Base-by-base conservation (phyloP, 2,329 filamentous ascomycete genomes). In the Neopestalotiopsis clavispora region DNA sequence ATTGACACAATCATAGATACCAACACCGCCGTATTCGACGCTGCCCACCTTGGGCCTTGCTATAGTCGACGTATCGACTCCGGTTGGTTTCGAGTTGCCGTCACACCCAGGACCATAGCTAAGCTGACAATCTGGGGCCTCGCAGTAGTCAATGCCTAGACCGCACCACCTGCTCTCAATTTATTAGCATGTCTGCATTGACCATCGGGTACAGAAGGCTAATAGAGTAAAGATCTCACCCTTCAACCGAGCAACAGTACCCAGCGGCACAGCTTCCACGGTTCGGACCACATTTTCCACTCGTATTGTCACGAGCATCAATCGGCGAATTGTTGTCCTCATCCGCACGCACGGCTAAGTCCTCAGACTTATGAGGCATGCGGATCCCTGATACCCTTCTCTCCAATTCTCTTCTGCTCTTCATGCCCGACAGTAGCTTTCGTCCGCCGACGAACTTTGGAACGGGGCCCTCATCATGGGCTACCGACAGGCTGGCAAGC, bases 1-100 rank as follows among this genome's bases (percentile, higher is more conserved):
- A 62, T 82, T 81, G 4, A 78, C 77, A 71, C 85, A 87, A 71
- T 83, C 79, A 72, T 86, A 86, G 69, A 87, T 84, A 30, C 76
- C 81, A 45, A 83, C 83, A 28, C 85, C 85, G 28, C 77, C 77
- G 72, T 86, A 86, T 3, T 75, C 72, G n/a, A 87, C 78, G 10
- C 70, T 78, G n/a, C 85, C 85, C 30, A 85, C 42, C 69, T 83
- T 81, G n/a, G 83, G 78, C 61, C 85, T 79, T 57, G 79, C 72
- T 66, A 87, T 80, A 9, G 73, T 76, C 7, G 83, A 82, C 12
- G 85, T 87, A 69, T 84, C 82, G 56, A 76, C 76, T 57, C 85
- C 85, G 40, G 78, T 71, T 20, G 84, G 84, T 30, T 79, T 80
- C 23, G 77, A 72, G 72, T 86, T 85, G 17, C 84, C 84, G 71